Conservation (phyloP, 176 grass and related monocot genomes). For the Miscanthus lutarioriparius region DNA sequence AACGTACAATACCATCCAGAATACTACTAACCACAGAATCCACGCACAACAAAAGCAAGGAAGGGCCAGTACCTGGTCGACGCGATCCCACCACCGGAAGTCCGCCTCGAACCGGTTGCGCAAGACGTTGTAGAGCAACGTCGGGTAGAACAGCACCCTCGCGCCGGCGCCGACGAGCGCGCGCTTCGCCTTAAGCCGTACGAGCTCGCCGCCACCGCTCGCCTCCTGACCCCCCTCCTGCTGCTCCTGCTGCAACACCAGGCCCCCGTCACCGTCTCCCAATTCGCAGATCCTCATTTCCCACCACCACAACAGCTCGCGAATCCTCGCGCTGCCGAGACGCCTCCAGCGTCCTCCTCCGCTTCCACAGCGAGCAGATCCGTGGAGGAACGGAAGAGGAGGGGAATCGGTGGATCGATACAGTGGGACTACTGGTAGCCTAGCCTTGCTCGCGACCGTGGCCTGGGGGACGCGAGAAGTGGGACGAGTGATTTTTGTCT, state of each 20-base stretch:
- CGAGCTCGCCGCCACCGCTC: conserved; percentile 25
- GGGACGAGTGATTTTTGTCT: conserved; percentile 31
- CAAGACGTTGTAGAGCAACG: conserved; percentile 86
- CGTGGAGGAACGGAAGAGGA: background rate
- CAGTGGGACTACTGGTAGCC: background rate
- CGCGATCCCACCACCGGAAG: conserved; percentile 94
- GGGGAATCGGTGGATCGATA: conserved; percentile 23
- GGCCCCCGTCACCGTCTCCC: conserved; percentile 35
- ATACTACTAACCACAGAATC: conserved; percentile 6
- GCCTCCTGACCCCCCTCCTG: conserved; percentile 27
- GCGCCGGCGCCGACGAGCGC: conserved; percentile 78
- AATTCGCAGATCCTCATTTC: conserved; percentile 49
- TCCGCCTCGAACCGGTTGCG: conserved; percentile 78
- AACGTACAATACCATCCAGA: conserved; percentile 10
- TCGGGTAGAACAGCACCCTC: conserved; percentile 92
- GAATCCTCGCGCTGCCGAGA: background rate
- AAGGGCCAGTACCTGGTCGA: conserved; percentile 61
- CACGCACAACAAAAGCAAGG: background rate
- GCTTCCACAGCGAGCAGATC: conserved; percentile 24
- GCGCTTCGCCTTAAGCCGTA: conserved; percentile 55
- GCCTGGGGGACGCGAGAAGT: conserved; percentile 39
- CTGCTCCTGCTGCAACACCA: conserved; percentile 5
- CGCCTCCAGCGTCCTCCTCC: background rate
- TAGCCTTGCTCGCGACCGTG: conserved; percentile 13
- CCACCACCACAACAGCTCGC: background rate